Evolutionary conservation across 257 asterid genomes (phyloP).

Genomic region (Lithospermum erythrorhizon): DNA sequence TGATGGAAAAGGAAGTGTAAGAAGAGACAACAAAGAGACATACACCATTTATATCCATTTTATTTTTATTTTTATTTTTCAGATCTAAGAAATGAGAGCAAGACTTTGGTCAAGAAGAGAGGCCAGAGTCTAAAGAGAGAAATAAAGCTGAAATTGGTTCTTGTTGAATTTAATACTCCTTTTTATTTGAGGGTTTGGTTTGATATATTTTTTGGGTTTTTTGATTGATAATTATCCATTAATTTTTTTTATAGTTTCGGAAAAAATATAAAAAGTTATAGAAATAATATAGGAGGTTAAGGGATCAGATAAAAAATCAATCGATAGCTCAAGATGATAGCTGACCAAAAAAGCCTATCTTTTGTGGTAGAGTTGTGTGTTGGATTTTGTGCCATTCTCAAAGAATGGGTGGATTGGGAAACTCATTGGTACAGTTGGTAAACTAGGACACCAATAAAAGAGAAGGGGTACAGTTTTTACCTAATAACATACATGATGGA

Average conservation of each 20-base stretch:
- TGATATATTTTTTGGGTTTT: too few relatives aligned
- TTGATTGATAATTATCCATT: too few relatives aligned
- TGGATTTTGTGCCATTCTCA: background rate
- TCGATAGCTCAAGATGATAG: too few relatives aligned
- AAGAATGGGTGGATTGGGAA: conserved; percentile 2
- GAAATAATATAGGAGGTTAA: too few relatives aligned
- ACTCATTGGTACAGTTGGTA: conserved; percentile 11
- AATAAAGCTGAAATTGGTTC: background rate
- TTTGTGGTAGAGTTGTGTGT: background rate
- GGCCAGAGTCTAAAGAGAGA: conserved; percentile 3
- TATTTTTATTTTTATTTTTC: conserved; percentile 18
- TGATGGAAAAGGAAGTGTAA: background rate
- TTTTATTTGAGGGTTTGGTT: background rate
- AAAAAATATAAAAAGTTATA: too few relatives aligned
- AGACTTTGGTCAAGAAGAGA: background rate
- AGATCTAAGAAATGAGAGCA: conserved; percentile 18
- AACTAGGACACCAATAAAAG: conserved; percentile 11
- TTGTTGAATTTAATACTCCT: background rate
- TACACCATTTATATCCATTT: conserved; percentile 10
- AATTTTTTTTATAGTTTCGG: too few relatives aligned
- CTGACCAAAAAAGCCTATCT: too few relatives aligned
- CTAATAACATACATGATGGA: too few relatives aligned
- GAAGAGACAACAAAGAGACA: conserved; percentile 11
- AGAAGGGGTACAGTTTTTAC: too few relatives aligned
- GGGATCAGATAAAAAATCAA: too few relatives aligned